Evolutionary conservation across 1,139 yeast species (phyloP).

Genomic region (Geotrichum carabidarum): DNA sequence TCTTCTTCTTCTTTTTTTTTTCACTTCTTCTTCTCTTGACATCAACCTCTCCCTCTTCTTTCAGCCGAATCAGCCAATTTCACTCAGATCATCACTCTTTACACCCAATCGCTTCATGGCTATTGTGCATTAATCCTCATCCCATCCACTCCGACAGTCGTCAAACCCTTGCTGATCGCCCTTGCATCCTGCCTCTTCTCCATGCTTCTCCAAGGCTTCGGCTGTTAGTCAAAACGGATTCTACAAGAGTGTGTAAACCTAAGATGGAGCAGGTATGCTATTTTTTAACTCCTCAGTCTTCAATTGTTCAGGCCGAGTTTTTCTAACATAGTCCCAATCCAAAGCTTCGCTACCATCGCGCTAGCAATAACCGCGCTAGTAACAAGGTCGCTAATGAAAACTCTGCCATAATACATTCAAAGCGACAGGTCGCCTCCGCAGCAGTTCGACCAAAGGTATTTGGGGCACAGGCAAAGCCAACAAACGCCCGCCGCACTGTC

Average conservation of each 20-base stretch:
- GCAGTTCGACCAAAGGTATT: not conserved
- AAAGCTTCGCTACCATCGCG: conserved; percentile 9
- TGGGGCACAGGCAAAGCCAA: not conserved
- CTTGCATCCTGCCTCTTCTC: not conserved
- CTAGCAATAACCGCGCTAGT: not conserved
- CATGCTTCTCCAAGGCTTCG: not conserved
- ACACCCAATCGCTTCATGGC: not conserved
- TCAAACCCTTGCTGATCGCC: not conserved
- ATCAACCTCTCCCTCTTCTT: not conserved
- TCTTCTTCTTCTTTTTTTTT: conserved; percentile 1
- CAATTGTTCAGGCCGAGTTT: not conserved
- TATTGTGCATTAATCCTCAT: not conserved
- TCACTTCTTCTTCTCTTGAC: not conserved
- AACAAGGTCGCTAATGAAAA: conserved; percentile 12
- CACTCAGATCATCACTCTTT: not conserved
- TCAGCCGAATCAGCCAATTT: not conserved
- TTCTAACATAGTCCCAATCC: not conserved
- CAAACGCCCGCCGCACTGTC: conserved; percentile 9
- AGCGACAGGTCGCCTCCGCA: not conserved
- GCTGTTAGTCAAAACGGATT: conserved; percentile 7
- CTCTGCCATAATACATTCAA: conserved; percentile 3
- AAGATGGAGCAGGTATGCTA: conserved; percentile 8
- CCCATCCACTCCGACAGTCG: not conserved
- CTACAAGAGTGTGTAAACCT: conserved; percentile 1
- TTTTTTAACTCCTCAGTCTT: not conserved